Conservation (phyloP, 73 alveolate genomes). For the Paraurostyla sp. region DNA sequence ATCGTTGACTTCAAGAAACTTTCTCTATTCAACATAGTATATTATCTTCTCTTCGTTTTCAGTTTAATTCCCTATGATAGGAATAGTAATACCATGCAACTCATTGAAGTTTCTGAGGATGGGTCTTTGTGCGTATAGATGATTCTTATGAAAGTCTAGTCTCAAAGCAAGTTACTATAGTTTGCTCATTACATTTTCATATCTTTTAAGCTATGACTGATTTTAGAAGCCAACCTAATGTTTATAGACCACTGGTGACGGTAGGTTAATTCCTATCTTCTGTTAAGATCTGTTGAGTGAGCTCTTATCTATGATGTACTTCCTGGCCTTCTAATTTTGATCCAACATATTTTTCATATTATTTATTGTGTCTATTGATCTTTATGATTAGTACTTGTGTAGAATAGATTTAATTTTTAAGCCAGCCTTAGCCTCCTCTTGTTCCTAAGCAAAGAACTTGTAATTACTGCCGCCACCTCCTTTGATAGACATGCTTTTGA, state of each 20-base stretch:
- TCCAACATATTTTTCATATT: not conserved
- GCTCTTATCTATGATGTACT: not conserved
- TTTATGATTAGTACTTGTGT: not conserved
- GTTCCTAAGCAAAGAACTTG: conserved; percentile 16
- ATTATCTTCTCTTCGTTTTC: not conserved
- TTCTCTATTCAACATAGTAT: conserved; percentile 1
- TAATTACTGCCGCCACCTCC: conserved; percentile 22
- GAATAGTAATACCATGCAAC: not conserved
- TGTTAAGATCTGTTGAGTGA: not conserved
- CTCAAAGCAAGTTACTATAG: conserved; percentile 15
- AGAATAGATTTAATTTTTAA: not conserved
- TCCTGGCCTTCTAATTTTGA: not conserved
- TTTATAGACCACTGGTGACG: conserved; percentile 12
- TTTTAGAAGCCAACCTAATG: not conserved
- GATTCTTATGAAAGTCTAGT: conserved; percentile 5
- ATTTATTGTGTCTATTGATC: not conserved
- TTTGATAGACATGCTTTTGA: conserved; percentile 4
- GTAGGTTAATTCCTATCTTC: not conserved
- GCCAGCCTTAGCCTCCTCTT: not conserved
- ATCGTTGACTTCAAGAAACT: conserved; percentile 17
- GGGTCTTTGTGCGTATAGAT: not conserved
- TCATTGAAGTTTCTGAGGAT: not conserved
- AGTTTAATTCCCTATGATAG: not conserved
- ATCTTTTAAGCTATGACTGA: conserved; percentile 9
- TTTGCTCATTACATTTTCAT: conserved; percentile 30